A percentile compares a stretch with the other conserved stretches of the same genome.
phyloP scores from a whole-genome alignment of 1,284 basidiomycete species.

The Microbotryomycetes sp. region DNA sequence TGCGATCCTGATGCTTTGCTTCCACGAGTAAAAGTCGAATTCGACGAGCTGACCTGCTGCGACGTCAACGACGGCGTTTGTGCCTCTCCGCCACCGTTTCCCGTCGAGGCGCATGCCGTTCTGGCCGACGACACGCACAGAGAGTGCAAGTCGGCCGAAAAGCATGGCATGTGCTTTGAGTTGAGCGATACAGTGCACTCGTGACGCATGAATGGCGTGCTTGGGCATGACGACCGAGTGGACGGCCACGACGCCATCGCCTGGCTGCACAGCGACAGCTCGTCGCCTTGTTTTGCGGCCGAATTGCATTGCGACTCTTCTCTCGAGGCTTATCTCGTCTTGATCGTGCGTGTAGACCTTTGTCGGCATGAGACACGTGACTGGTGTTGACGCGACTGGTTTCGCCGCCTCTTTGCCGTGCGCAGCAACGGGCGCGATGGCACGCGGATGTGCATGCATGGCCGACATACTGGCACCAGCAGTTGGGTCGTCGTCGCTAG shows the following conservation, averaged over 20 bases:
- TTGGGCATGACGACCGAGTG: conserved; percentile 22
- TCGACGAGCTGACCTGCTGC: conserved; percentile 1
- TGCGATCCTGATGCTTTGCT: background rate
- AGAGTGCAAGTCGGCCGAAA: no score
- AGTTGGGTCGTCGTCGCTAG: background rate
- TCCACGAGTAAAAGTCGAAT: conserved; percentile 26
- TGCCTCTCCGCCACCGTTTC: conserved; percentile 6
- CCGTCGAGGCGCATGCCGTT: conserved; percentile 31
- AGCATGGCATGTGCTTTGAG: no score
- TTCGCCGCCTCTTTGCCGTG: background rate
- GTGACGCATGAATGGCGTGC: conserved; percentile 25
- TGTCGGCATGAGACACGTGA: background rate
- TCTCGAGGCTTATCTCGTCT: conserved; percentile 9
- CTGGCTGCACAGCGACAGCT: background rate
- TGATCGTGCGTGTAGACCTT: background rate
- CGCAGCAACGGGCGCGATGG: background rate
- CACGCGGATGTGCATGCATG: no score
- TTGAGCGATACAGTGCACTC: conserved; percentile 18
- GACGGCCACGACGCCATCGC: background rate
- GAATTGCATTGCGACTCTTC: conserved; percentile 17
- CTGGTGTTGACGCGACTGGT: background rate
- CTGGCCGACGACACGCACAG: conserved; percentile 21
- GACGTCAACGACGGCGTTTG: conserved; percentile 1
- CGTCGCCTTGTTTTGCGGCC: conserved; percentile 27
- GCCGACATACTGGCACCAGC: no score